Percentiles rank a stretch among this genome's conserved stretches.
Conservation (phyloP, 2,329 filamentous ascomycete species). For the Colletotrichum karsti region DNA sequence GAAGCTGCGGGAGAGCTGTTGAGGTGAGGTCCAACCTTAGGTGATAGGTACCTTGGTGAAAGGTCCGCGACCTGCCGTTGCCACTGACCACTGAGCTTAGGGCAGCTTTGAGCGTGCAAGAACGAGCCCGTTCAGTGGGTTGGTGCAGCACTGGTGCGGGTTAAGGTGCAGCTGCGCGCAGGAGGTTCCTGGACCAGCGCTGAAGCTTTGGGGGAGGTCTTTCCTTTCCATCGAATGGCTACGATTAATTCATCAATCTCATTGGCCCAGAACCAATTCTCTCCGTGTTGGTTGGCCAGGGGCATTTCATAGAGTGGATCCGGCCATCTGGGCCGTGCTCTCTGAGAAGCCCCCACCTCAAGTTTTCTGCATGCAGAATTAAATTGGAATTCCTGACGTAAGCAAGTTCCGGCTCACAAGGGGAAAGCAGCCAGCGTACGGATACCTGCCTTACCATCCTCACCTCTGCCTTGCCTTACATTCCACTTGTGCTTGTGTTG, state of each 20-base stretch:
- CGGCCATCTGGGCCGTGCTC: not conserved
- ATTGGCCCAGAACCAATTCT: not conserved
- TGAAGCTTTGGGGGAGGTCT: too few species aligned
- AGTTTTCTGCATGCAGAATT: not conserved
- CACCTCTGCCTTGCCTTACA: not conserved
- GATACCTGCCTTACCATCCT: not conserved
- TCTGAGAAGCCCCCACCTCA: not conserved
- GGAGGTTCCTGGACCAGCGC: not conserved
- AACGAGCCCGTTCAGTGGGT: not conserved
- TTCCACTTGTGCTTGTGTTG: not conserved
- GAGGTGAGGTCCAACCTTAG: too few species aligned
- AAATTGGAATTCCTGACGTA: not conserved
- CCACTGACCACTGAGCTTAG: not conserved
- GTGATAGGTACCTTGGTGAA: too few species aligned
- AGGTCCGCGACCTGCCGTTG: too few species aligned
- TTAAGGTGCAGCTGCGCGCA: not conserved
- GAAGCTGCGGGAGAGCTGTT: too few species aligned
- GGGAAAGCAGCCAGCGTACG: not conserved
- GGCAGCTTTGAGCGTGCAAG: conserved; percentile 1
- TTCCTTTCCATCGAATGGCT: too few species aligned
- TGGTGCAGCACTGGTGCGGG: conserved; percentile 2
- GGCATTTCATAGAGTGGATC: not conserved
- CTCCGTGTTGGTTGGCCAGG: not conserved
- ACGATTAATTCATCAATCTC: too few species aligned
- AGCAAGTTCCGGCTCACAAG: not conserved